Base-by-base conservation (phyloP, 352 stramenopile genomes). In the Globisporangium viniferum region DNA sequence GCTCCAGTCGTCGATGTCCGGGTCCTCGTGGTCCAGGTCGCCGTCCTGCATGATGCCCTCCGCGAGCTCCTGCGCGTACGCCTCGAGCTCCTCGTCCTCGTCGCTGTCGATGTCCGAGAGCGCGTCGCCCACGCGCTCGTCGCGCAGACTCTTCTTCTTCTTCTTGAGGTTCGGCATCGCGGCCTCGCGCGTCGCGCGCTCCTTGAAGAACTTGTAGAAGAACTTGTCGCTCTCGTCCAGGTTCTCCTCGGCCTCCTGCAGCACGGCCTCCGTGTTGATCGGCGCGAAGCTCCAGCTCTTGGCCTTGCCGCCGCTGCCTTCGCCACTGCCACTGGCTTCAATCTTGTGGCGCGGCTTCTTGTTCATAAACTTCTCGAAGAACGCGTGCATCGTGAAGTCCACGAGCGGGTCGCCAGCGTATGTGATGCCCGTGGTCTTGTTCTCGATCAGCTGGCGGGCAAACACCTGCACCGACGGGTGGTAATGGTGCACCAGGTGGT, bases 311-410 rank as follows among this genome's bases (percentile, higher is more conserved):
- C 5, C 64, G 24, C 5, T 62, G 24, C 65, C 54, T 8, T 65
- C 71, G 2, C 46, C 44, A n/a, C 22, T 33, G 24, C 51, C 18
- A n/a, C 18, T 61, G 18, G 31, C 31, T 36, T 67, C 39, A 48
- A 75, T 64, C 61, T 86, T 88, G 61, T 89, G 79, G 22, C 81
- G 80, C 5, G 97, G 97, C 74, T 99, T 99, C 68, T 98, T 97
- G 82, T 98, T 99, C 33, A 98, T 96, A 80, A 99, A 99, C 74
- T 98, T 98, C 72, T 99, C 97, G 49, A 99, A 95, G 76, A 99
- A 99, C 4, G 93, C 83, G 51, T 92, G 87, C 68, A 99, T 83
- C n/a, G 88, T 93, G 70, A 99, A 99, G 76, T 99, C 97, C 67
- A 96, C 89, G 8, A 99, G 80, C 61, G 97, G 98, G 78, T 99